Evolutionary conservation across 345 rosid genomes (phyloP), one percentile per base, ranked within the genome.

Genomic region (Eucalyptus polyanthemos): DNA sequence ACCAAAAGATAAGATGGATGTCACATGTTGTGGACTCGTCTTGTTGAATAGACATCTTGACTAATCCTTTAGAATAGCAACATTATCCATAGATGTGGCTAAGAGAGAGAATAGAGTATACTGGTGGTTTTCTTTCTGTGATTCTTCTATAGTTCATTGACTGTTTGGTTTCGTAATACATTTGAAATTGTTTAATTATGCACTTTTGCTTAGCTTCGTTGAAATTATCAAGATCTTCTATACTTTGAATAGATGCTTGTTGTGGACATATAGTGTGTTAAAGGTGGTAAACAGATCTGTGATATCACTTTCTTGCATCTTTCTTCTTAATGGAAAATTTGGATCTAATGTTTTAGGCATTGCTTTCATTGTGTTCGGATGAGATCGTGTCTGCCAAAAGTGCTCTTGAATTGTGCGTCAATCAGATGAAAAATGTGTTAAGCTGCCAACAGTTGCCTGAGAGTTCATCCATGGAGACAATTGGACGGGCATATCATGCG

Each of bases 401-500:
- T 91, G 97, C 99, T 86, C 88, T 96, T 88, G 97, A 97, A 65
- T 92, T 97, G 92, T 97, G 99, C 88, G 91, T 94, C 91, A 94
- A 92, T 86, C 99, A 96, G 91, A 96, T 97, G 99, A 97, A 91
- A 93, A 95, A 92, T 91, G 95, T 97, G 31, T 92, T 97, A 91
- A 93, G 96, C 94, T 93, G 95, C 89, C 94, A 93, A 89, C 98
- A 95, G 90, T 88, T 97, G 92, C 97, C 99, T 60, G 98, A 96
- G 91, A 95, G 90, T 94, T 95, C 98, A 51, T 96, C 99, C 87
- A 94, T 97, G 93, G 99, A 97, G 93, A 96, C 94, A 89, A 93
- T 97, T 90, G 99, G 99, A 86, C 95, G 94, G 88, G 99, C 99
- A 87, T 97, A 96, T 92, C 99, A 95, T 91, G 98, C 96, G 3